Percentiles rank a stretch among this genome's conserved stretches.
phyloP scores from a whole-genome alignment of 2,329 filamentous ascomycete genomes.

The Phialophora expanda region DNA sequence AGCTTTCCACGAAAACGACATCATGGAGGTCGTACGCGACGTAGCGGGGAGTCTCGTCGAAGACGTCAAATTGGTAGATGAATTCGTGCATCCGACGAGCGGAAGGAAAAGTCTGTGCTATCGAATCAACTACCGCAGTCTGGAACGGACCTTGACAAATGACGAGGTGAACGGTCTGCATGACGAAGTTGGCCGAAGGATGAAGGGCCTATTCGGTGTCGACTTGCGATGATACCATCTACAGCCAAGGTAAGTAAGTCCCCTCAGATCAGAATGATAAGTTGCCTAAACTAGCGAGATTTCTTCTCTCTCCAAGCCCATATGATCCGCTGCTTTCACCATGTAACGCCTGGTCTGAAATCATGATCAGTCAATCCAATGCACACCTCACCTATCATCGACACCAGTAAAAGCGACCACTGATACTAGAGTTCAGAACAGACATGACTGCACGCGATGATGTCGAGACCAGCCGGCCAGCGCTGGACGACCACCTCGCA shows the following conservation, averaged over 20 bases:
- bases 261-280: background rate
- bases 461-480: background rate
- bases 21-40: constrained; percentile 92
- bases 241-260: background rate
- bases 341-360: background rate
- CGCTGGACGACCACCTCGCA: background rate
- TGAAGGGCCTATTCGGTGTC: constrained; percentile 74
- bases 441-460: background rate
- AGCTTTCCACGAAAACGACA: constrained; percentile 87
- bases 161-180: constrained; percentile 79
- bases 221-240: constrained; percentile 66
- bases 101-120: constrained; percentile 86
- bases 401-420: background rate
- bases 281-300: background rate
- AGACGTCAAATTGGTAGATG: constrained; percentile 81
- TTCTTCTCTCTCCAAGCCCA: too few species aligned
- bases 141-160: constrained; percentile 88
- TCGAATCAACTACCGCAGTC: constrained; percentile 87
- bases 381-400: background rate
- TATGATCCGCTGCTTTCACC: background rate
- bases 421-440: background rate
- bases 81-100: constrained; percentile 87
- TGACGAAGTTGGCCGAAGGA: constrained; percentile 64
- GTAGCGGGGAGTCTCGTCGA: constrained; percentile 84
- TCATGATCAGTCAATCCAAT: background rate